Evolutionary conservation across 148 eudicot genomes (phyloP), one percentile per base, ranked within the genome.

Genomic region (Mesembryanthemum crystallinum): DNA sequence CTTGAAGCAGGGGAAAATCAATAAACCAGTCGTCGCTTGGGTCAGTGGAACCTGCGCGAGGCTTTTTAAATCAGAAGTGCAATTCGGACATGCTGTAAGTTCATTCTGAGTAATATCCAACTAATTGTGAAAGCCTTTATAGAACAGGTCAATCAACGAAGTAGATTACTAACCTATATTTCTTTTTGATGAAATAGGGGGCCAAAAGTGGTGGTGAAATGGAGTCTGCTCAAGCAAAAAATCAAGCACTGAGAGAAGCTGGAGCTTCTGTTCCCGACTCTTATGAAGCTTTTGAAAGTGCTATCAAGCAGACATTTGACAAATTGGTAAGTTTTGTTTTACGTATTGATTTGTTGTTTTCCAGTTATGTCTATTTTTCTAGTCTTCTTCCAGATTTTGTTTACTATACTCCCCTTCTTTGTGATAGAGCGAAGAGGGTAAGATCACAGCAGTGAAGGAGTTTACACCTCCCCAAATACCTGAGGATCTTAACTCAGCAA

Each of bases 31-130:
- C 57, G 96, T 90, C 77, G 99, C 97, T 69, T 95, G 97, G 99
- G 99, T 95, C 82, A 94, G 98, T 82, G 98, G 98, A 80, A 94
- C 98, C 71, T 94, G 98, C 81, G 98, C 98, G 42, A 88, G 82
- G 78, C 97, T 94, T 72, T 94, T 94, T 79, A 92, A 95, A 80
- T 95, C 99, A 62, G 99, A 95, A 92, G 99, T 95, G 79, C 99
- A 95, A 82, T 92, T 95, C 83, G 99, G 99, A 35, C 99, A 95
- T 79, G 97, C 99, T 74, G 99, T 95, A 77, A 88, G 96, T 78
- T 74, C 64, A 58, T 77, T 61, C 45, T 37, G 58, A 29, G 45
- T 71, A 2, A 27, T 37, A 51, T 72, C 29, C 59, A 59, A 28
- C 33, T 55, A 7, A 58, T 65, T 30, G 30, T 72, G 33, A 29